Evolutionary conservation across 2,329 filamentous ascomycete species (phyloP).

Genomic region (Thielaviopsis ethacetica): DNA sequence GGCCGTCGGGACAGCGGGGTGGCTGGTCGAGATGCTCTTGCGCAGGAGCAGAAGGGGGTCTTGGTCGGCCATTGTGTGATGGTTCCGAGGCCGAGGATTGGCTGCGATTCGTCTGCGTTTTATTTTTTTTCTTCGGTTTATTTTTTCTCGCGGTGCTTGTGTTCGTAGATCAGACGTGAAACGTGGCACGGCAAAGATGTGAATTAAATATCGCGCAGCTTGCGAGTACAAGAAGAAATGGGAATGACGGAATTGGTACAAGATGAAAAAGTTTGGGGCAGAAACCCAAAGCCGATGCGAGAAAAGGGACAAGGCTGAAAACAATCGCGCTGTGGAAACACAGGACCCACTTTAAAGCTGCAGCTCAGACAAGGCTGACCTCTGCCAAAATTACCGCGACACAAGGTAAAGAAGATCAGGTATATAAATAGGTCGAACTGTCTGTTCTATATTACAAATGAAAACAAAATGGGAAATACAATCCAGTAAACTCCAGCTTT

Average conservation of each 20-base stretch:
- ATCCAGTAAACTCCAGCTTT: slow-evolving; percentile 10
- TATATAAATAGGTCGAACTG: neutral
- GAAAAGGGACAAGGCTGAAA: slow-evolving; percentile 1
- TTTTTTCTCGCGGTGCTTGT: neutral
- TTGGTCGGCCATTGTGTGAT: slow-evolving; percentile 30
- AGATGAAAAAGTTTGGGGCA: neutral
- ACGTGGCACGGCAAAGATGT: neutral
- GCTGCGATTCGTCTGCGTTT: neutral
- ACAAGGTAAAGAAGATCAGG: neutral
- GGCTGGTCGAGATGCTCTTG: slow-evolving; percentile 58
- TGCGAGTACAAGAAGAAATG: neutral
- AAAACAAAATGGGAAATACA: slow-evolving; percentile 3
- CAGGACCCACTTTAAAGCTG: slow-evolving; percentile 6
- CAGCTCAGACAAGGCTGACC: neutral
- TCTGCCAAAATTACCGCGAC: neutral
- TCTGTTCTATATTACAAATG: slow-evolving; percentile 3
- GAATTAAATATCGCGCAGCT: neutral
- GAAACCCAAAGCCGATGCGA: neutral
- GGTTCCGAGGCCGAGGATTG: neutral
- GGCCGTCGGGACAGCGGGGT: slow-evolving; percentile 56
- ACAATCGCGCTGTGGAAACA: neutral
- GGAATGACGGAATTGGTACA: neutral
- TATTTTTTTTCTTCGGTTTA: neutral
- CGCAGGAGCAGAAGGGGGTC: slow-evolving; percentile 76
- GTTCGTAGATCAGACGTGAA: neutral